Evolutionary conservation across 495 filamentous ascomycete genomes (phyloP), one percentile per base, ranked within the genome.

Genomic region (Neurospora sp.): DNA sequence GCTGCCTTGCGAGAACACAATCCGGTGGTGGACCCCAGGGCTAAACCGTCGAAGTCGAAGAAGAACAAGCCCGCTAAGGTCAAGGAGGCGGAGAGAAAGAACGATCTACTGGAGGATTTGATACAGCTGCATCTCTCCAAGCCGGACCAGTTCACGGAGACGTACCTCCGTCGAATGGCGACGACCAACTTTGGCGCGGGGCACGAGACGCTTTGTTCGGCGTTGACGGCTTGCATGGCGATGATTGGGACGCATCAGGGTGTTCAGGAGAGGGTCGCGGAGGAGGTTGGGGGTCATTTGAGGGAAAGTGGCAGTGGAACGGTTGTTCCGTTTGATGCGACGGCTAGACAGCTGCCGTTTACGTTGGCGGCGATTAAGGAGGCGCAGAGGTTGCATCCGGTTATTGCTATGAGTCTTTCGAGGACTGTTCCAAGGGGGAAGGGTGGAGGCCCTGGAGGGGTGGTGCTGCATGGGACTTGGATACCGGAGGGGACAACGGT

Each of bases 361-460:
- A 86, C 90, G 10, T 84, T 88, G 42, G 88, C 91, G 0, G 83
- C 85, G 12, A 85, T 92, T 75, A 90, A 90, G 73, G 91, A 93
- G 77, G 82, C 87, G 0, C 86, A 91, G 75, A 86, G 90, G 0
- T 71, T 92, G 6, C 84, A 90, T 76, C 88, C 91, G 0, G 87
- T 88, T 4, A 84, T 88, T 16, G 86, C 86, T 1, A 84, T 91
- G 70, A 81, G 86, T 1, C 83, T 91, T 8, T 85, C 90, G 71
- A 85, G 89, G 20, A 82, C 84, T 41, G 88, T 91, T 0, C 88
- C 5, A 9, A 81, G 35, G 35, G 83, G 16, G 77, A 73, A 9
- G 76, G 86, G 9, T 76, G 39, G 18, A 9, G 18, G 7, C n/a
- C n/a, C n/a, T n/a, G n/a, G n/a, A n/a, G n/a, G n/a, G 6, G 76